Base-by-base conservation (phyloP, 2,329 filamentous ascomycete species). In the Dendryphion nanum region DNA sequence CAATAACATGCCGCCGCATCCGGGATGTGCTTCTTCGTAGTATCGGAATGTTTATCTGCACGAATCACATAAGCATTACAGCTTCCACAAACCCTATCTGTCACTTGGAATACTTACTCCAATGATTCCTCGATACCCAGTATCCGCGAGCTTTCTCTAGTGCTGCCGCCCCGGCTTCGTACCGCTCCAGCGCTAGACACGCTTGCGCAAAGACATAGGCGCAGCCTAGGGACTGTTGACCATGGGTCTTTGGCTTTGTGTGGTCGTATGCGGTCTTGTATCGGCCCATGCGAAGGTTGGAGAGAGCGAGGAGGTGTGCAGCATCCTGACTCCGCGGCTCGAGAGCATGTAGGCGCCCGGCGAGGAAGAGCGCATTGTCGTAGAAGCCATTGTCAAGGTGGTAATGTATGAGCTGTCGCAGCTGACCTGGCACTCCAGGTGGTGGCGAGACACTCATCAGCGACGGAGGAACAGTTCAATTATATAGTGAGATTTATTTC, bases 331-430 rank as follows among this genome's bases (percentile, higher is more conserved):
- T 86, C 55, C 86, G 82, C 17, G 85, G 81, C 55, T 97, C 91
- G 54, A 91, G 86, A 35, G 89, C 90, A 45, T 82, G 78, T 15
- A 96, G 79, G 48, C 93, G 82, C 59, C 91, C 88, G 43, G 93
- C 86, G 45, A 95, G 88, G 70, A 98, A 98, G 29, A 95, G 82
- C 40, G 93, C 93, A 62, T 95, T 97, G 39, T 90, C 83, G 60
- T 86, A 77, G 24, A 90, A 81, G 59, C 89, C 84, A 63, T 95
- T 95, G 73, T 98, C 93, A 64, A 98, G 82, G 61, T 83, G 77
- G 63, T 85, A 84, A 69, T 81, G 82, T 45, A 85, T 77, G 33
- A 83, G 71, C 53, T 83, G 78, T 56, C 80, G 74, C 55, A 85
- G 71, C 63, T 85, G 81, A 50, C 70, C 69, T 38, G 76, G 74